These are phyloP conservation scores for Phialocephala sp. DNA, from an alignment of 2,329 filamentous ascomycete species.

Conservation along the genomic window DNA sequence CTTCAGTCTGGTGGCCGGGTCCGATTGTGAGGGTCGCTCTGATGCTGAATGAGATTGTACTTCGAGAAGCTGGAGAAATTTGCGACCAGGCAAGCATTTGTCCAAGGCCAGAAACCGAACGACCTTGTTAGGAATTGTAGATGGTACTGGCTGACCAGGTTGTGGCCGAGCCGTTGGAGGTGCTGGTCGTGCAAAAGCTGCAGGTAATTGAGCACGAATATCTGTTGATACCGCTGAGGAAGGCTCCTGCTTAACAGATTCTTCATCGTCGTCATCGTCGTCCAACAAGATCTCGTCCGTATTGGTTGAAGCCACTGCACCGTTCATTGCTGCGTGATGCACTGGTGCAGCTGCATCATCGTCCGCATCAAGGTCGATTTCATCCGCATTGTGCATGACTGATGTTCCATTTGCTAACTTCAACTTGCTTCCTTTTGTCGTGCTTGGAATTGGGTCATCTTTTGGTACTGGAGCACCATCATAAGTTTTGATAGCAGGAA, in stretches of 20 bases:
- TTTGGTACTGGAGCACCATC: constrained; percentile 38
- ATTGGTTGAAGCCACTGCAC: constrained; percentile 3
- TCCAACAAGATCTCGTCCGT: constrained; percentile 25
- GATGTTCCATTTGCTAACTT: constrained; percentile 3
- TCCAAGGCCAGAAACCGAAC: constrained; percentile 90
- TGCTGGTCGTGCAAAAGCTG: constrained; percentile 66
- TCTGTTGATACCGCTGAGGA: constrained; percentile 59
- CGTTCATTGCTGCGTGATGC: constrained; percentile 9
- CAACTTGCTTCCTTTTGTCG: constrained; percentile 1
- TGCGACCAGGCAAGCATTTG: constrained; percentile 81
- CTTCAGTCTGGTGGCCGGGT: constrained; percentile 25
- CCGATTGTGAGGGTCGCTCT: constrained; percentile 29
- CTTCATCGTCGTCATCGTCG: background rate
- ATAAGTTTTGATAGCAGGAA: constrained; percentile 70
- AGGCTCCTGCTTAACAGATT: background rate
- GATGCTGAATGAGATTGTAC: constrained; percentile 53
- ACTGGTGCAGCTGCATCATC: constrained; percentile 43
- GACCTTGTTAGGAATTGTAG: constrained; percentile 75
- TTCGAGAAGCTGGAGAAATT: constrained; percentile 82
- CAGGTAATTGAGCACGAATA: constrained; percentile 75
- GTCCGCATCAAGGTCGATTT: constrained; percentile 72
- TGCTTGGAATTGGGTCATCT: constrained; percentile 10
- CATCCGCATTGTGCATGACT: constrained; percentile 62
- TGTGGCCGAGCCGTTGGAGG: constrained; percentile 45
- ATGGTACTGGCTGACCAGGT: constrained; percentile 68